These are phyloP conservation scores for Trichoderma oligosporum DNA, from an alignment of 2,329 filamentous ascomycete genomes.

Conservation along the genomic window DNA sequence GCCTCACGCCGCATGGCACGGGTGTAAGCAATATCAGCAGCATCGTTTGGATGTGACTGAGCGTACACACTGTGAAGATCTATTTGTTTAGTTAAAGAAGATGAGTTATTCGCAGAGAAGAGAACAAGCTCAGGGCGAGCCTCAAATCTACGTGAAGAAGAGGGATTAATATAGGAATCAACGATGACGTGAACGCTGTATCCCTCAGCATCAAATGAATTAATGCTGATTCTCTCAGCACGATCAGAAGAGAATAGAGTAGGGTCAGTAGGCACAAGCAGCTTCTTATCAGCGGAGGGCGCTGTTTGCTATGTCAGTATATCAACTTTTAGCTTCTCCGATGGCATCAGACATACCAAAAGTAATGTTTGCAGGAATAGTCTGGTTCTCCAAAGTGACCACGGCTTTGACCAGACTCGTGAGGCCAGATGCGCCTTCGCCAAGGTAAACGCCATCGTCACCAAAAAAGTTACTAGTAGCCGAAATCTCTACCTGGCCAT, in stretches of 20 bases:
- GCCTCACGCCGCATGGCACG: slow-evolving; percentile 1
- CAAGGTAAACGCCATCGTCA: not conserved
- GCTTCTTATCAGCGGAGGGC: slow-evolving; percentile 26
- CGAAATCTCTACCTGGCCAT: not conserved
- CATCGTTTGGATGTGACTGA: slow-evolving; percentile 14
- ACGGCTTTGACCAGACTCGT: slow-evolving; percentile 31
- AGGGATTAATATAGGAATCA: not conserved
- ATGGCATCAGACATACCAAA: not conserved
- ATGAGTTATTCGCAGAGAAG: slow-evolving; percentile 10
- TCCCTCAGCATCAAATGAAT: slow-evolving; percentile 36
- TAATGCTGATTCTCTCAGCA: slow-evolving; percentile 28
- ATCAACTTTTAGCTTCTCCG: not conserved
- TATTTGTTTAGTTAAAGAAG: slow-evolving; percentile 11
- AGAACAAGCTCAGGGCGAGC: slow-evolving; percentile 9
- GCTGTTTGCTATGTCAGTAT: slow-evolving; percentile 16
- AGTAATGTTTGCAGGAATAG: slow-evolving; percentile 28
- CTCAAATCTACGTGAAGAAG: not conserved
- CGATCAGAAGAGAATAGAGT: slow-evolving; percentile 35
- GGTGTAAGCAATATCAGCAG: slow-evolving; percentile 11
- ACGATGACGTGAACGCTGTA: slow-evolving; percentile 36
- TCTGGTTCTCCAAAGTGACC: slow-evolving; percentile 28
- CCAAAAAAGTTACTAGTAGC: not conserved
- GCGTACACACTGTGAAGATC: slow-evolving; percentile 30
- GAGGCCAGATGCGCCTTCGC: slow-evolving; percentile 29
- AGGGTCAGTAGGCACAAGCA: slow-evolving; percentile 32